phyloP scores from a whole-genome alignment of 2,329 filamentous ascomycete genomes.

The Mycogone perniciosa region DNA sequence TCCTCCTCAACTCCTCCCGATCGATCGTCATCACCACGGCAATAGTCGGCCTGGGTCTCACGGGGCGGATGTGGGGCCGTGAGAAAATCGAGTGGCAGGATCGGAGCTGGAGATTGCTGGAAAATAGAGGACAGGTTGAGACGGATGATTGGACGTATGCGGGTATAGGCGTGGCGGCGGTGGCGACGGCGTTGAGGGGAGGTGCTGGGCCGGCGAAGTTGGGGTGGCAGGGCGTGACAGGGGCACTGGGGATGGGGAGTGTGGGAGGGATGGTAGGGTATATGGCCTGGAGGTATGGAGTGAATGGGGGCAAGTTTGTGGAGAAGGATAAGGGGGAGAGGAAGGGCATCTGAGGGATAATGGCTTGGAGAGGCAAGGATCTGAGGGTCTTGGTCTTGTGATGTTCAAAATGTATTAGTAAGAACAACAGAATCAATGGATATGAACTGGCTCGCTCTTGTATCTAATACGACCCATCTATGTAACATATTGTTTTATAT shows the following conservation, averaged over 20 bases:
- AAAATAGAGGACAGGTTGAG: conserved; percentile 50
- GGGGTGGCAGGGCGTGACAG: conserved; percentile 36
- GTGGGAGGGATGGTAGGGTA: conserved; percentile 43
- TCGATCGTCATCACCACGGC: conserved; percentile 40
- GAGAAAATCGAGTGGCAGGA: conserved; percentile 60
- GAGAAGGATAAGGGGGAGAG: conserved; percentile 19
- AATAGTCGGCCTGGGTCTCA: conserved; percentile 37
- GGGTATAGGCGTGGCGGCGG: conserved; percentile 34
- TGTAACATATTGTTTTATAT: not conserved
- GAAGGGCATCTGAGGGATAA: conserved; percentile 4
- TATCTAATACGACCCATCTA: not conserved
- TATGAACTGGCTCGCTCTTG: conserved; percentile 3
- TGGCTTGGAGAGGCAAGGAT: not conserved
- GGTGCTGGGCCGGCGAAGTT: conserved; percentile 17
- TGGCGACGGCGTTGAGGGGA: conserved; percentile 26
- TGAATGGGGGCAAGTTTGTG: conserved; percentile 37
- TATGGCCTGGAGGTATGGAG: conserved; percentile 43
- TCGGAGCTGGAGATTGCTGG: conserved; percentile 54
- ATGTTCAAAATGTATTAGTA: not conserved
- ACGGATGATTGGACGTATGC: conserved; percentile 49
- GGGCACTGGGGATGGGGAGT: conserved; percentile 42
- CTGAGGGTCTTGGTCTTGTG: not conserved
- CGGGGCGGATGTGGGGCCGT: conserved; percentile 46
- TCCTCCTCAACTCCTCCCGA: conserved; percentile 41
- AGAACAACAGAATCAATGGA: not conserved